A percentile compares a stretch with the other conserved stretches of the same genome.
phyloP scores from a whole-genome alignment of 2,329 filamentous ascomycete genomes.

The Fusarium sp. region DNA sequence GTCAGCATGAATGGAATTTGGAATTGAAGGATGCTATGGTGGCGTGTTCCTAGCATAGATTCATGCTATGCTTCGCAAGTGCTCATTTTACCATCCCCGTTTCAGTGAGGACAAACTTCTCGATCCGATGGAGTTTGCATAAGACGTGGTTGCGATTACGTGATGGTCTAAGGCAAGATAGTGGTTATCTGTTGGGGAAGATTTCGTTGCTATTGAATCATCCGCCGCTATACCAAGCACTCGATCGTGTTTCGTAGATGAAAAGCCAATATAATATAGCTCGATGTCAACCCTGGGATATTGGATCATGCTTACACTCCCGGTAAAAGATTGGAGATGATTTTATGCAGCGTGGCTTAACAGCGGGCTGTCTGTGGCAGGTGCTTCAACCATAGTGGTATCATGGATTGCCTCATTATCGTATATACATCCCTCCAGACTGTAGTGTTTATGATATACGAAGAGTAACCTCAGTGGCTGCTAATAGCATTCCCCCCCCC shows the following conservation, averaged over 20 bases:
- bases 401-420: neutral
- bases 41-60: constrained; percentile 14
- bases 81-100: neutral
- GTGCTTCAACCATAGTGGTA: neutral
- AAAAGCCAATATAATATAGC: neutral
- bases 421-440: neutral
- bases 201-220: no score
- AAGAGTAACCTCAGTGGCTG: neutral
- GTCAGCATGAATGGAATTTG: constrained; percentile 10
- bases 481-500: neutral
- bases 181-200: no score
- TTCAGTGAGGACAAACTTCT: neutral
- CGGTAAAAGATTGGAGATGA: neutral
- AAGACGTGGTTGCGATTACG: no score
- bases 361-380: neutral
- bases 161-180: no score
- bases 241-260: neutral
- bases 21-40: neutral
- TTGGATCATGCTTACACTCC: neutral
- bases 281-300: neutral
- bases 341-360: neutral
- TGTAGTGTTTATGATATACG: neutral
- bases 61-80: neutral
- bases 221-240: no score
- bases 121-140: no score